Base-by-base conservation (phyloP, 306 rosid genomes). In the Acacia melanoxylon region DNA sequence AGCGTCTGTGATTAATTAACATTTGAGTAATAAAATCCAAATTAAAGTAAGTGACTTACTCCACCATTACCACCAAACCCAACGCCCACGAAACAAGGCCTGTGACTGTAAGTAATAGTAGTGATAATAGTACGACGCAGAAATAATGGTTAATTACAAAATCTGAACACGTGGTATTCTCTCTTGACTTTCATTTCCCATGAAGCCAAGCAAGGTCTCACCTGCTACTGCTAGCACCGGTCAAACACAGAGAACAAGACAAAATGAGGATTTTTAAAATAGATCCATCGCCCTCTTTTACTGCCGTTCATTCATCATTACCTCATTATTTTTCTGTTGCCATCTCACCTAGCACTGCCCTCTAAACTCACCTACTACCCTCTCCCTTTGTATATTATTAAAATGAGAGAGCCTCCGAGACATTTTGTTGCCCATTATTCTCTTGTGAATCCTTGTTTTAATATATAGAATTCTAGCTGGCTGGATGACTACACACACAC, bases 251-350 rank as follows among this genome's bases (percentile, higher is more conserved):
- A 82, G 58, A 85, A 85, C 2, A 83, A 83, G 90, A 88, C 89
- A 66, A 66, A 66, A 33, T 66, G 42, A 37, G 44, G 44, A 66
- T 33, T 31, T 33, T 48, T 0, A 48, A 33, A 66, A 31, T 66
- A 33, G 24, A 7, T 10, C 45, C 7, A 8, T 20, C 5, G 5
- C 42, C 19, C 69, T 68, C 48, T 73, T 48, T 91, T 72, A 87
- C 74, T 85, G 74, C 76, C 84, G 86, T 88, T 71, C 87, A 74
- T 83, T 88, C 92, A 87, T 92, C 87, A 90, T 92, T 86, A 84
- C 94, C 92, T 87, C 86, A 88, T 92, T 87, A 92, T 88, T 91
- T 91, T 80, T 33, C 71, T 33, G 24, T 66, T 17, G 4, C 45
- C 70, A 29, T 31, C 6, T 66, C 24, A 16, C 15, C 51, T 8